A percentile compares a stretch with the other conserved stretches of the same genome.
Evolutionary conservation across 192 early-diverging fungal genomes (phyloP).

Genomic region (Phlyctochytrium planicorne): DNA sequence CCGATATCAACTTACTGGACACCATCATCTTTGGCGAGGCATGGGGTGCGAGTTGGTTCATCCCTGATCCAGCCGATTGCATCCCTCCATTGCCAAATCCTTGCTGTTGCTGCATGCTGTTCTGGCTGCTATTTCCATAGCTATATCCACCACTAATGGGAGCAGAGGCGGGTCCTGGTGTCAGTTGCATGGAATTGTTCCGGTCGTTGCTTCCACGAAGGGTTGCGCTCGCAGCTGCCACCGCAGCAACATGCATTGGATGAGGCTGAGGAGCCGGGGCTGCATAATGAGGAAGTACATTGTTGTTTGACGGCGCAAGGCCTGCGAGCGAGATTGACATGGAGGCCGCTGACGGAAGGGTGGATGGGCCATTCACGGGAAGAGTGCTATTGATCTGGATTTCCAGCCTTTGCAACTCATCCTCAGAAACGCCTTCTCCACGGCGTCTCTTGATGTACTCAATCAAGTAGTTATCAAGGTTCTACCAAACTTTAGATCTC

Average conservation of each 20-base stretch:
- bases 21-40: too few species aligned
- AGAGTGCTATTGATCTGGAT: conserved; percentile 11
- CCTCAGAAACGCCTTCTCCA: conserved; percentile 20
- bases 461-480: conserved; percentile 28
- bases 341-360: not conserved
- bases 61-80: not conserved
- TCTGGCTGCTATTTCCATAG: too few species aligned
- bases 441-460: conserved; percentile 32
- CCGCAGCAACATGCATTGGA: not conserved
- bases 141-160: too few species aligned
- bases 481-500: conserved; percentile 3
- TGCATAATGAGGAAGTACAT: too few species aligned
- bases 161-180: too few species aligned
- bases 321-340: conserved; percentile 1
- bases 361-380: not conserved
- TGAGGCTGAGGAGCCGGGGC: not conserved
- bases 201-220: too few species aligned
- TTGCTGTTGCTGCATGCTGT: too few species aligned
- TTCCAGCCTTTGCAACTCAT: conserved; percentile 23
- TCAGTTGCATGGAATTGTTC: too few species aligned
- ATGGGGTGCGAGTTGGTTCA: not conserved
- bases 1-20: not conserved
- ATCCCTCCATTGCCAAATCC: not conserved
- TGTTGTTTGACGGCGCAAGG: not conserved
- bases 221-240: not conserved